These are phyloP conservation scores for Abelmoschus esculentus DNA, from an alignment of 345 rosid species.

Conservation along the genomic window DNA sequence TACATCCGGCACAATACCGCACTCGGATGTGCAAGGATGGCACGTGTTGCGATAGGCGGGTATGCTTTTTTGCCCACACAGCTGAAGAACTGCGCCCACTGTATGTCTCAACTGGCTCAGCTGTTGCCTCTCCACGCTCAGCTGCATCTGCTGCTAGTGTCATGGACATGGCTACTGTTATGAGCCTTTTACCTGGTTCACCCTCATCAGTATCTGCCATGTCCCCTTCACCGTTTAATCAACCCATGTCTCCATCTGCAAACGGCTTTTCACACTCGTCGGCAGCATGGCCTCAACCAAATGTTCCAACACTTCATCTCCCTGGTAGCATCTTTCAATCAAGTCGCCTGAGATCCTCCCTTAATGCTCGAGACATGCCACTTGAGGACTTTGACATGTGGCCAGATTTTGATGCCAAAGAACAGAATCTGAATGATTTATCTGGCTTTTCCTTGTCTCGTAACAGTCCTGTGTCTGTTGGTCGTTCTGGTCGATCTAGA, in stretches of 20 bases:
- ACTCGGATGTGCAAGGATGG: conserved; percentile 53
- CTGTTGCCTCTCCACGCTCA: conserved; percentile 82
- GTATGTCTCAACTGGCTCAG: conserved; percentile 82
- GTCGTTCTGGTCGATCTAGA: conserved; percentile 62
- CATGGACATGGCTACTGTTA: conserved; percentile 73
- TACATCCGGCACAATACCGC: conserved; percentile 54
- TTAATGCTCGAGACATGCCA: conserved; percentile 66
- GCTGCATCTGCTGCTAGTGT: conserved; percentile 44
- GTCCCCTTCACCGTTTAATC: conserved; percentile 77
- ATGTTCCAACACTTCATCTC: conserved; percentile 71
- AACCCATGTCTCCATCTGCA: conserved; percentile 72
- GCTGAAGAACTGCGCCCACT: conserved; percentile 92
- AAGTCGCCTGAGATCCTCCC: conserved; percentile 77
- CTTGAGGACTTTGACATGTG: conserved; percentile 51
- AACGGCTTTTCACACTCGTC: conserved; percentile 60
- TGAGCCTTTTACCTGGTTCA: conserved; percentile 73
- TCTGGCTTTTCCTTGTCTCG: conserved; percentile 37
- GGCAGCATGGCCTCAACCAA: conserved; percentile 80
- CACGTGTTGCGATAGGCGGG: conserved; percentile 33
- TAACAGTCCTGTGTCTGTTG: conserved; percentile 16
- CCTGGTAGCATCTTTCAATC: conserved; percentile 75
- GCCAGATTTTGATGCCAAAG: conserved; percentile 60
- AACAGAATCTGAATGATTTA: conserved; percentile 55
- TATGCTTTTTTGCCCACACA: conserved; percentile 62
- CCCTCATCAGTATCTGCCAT: conserved; percentile 65